Evolutionary conservation across 225 moss, liverwort and hornwort species (phyloP), one percentile per base, ranked within the genome.

Genomic region (Pseudisothecium myosuroides): DNA sequence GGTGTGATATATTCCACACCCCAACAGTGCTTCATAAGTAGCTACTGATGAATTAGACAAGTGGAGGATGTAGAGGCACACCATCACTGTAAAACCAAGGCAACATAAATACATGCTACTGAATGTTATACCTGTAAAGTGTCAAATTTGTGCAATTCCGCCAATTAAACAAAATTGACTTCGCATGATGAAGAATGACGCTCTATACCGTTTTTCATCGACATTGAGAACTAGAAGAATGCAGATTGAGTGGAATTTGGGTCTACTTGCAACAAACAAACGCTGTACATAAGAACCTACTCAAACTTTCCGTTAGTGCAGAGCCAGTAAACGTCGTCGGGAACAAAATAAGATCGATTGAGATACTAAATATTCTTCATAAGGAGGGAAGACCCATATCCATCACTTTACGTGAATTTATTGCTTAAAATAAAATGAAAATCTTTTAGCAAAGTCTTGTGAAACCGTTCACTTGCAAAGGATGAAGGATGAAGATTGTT

Each of bases 141-240:
- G 65, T 18, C 18, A 10, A 65, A 65, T 18, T 34, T 65, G 34
- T 65, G 32, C 34, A 34, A 65, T 34, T 34, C 65, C 2, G 9
- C 10, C 17, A 34, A 66, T 66, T 19, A 36, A 36, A 66, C 36
- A 0, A 19, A 66, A 19, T 66, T 36, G 36, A 10, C 36, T 17
- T 34, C 10, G 18, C 65, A 18, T 36, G 65, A 65, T 64, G 22
- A 82, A 92, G 43, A 96, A 94, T 54, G 95, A 96, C 76, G 90
- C 93, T 17, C 91, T 36, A 95, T 94, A 45, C 19, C n/a, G n/a
- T n/a, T n/a, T n/a, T n/a, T n/a, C n/a, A n/a, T 95, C 24, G 89
- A 95, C 79, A 84, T 93, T 47, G 93, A 93, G 73, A 94, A 93
- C 5, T 91, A 91, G 7, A 85, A 95, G 56, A 92, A 93, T 85